Evolutionary conservation across 2,329 filamentous ascomycete species (phyloP).

Genomic region (Ceratocystis harringtonii): DNA sequence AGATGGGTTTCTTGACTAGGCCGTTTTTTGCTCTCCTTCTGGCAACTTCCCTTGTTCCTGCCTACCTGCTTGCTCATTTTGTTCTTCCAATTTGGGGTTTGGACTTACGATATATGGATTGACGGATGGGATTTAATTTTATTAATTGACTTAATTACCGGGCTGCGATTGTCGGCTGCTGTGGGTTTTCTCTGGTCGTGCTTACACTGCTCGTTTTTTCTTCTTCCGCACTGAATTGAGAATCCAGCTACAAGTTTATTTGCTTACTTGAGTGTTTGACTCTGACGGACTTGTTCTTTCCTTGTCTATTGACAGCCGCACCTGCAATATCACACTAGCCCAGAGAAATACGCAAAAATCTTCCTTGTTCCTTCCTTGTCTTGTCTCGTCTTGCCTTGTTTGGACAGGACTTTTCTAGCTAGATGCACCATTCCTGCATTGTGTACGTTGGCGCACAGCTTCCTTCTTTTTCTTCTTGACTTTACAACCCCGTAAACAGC

Average conservation of each 20-base stretch:
- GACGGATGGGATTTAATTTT: neutral
- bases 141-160: neutral
- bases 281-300: neutral
- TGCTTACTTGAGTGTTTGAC: neutral
- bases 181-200: neutral
- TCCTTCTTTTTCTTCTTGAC: neutral
- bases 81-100: neutral
- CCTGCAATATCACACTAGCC: too few species aligned
- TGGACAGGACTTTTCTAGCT: neutral
- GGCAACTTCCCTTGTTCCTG: neutral
- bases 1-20: neutral
- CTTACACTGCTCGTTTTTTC: neutral
- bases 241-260: neutral
- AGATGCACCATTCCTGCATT: neutral
- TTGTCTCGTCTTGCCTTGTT: neutral
- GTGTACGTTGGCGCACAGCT: neutral
- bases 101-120: neutral
- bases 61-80: neutral
- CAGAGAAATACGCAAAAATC: neutral
- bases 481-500: neutral
- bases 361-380: neutral
- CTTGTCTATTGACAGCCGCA: too few species aligned
- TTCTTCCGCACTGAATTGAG: neutral
- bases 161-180: neutral
- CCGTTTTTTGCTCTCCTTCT: neutral